Percentiles rank a stretch among this genome's conserved stretches.
Evolutionary conservation across 78 protist genomes (phyloP).

Genomic region (Emiliania huxleyi): DNA sequence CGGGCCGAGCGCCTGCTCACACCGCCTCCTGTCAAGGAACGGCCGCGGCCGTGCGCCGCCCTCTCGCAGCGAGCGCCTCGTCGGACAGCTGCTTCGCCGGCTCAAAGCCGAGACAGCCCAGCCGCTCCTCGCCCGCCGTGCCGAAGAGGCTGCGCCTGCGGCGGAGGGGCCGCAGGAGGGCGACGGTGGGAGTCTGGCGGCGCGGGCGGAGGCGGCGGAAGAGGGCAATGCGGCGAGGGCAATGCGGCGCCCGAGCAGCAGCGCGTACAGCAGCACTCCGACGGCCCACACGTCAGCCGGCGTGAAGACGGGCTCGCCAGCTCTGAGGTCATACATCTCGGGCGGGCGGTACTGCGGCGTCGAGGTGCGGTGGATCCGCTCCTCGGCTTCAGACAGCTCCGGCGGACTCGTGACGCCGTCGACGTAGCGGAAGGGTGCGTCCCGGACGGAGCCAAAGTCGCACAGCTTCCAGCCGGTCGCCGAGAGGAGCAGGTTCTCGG

Average conservation of each 20-base stretch:
- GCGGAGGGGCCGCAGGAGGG: too few species aligned
- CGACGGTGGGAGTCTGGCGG: too few species aligned
- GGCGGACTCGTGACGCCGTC: neutral
- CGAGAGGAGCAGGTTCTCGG: constrained; percentile 28
- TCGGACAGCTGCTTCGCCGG: too few species aligned
- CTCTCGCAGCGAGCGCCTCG: too few species aligned
- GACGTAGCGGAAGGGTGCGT: neutral
- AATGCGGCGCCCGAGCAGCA: neutral
- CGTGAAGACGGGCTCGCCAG: neutral
- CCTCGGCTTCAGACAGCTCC: constrained; percentile 1
- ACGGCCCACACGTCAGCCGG: neutral
- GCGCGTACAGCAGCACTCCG: neutral
- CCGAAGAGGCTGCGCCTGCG: neutral
- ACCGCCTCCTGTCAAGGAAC: too few species aligned
- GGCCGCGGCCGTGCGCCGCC: too few species aligned
- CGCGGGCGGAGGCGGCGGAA: too few species aligned
- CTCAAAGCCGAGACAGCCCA: neutral
- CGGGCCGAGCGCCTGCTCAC: too few species aligned
- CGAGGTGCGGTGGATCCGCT: constrained; percentile 20
- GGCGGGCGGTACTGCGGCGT: constrained; percentile 46
- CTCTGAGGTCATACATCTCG: neutral
- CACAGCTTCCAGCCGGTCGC: neutral
- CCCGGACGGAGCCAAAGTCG: constrained; percentile 33
- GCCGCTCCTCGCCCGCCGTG: neutral
- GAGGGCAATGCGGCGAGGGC: too few species aligned